phyloP scores from a whole-genome alignment of 2,329 filamentous ascomycete species.

The Teratosphaeria zuluensis region DNA sequence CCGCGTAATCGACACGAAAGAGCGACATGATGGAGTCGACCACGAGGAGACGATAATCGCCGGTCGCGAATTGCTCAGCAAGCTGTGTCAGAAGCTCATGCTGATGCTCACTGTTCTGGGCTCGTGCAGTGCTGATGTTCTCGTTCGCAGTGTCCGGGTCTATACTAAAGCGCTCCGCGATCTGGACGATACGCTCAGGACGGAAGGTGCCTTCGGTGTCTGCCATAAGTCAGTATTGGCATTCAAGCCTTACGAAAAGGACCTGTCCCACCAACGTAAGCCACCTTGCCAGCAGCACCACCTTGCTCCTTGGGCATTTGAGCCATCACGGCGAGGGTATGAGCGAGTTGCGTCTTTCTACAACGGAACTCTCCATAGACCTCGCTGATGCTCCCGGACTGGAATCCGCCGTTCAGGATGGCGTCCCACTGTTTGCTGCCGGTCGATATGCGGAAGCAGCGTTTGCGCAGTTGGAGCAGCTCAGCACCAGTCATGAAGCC shows the following conservation, averaged over 20 bases:
- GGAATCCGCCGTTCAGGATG: slow-evolving; percentile 56
- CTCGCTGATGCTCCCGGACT: slow-evolving; percentile 61
- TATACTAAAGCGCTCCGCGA: slow-evolving; percentile 55
- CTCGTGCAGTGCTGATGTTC: slow-evolving; percentile 57
- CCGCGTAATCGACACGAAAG: slow-evolving; percentile 58
- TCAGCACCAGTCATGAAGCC: slow-evolving; percentile 59
- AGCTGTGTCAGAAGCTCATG: slow-evolving; percentile 54
- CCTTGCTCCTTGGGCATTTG: slow-evolving; percentile 48
- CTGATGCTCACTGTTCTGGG: slow-evolving; percentile 57
- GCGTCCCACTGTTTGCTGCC: slow-evolving; percentile 60
- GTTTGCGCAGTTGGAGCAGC: slow-evolving; percentile 52
- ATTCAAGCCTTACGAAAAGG: not conserved
- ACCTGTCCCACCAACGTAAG: slow-evolving; percentile 47
- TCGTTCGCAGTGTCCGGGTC: slow-evolving; percentile 52
- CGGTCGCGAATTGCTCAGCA: slow-evolving; percentile 50
- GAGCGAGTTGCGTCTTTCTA: slow-evolving; percentile 60
- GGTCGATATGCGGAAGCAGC: slow-evolving; percentile 56
- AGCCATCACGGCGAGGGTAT: slow-evolving; percentile 58
- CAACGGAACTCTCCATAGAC: slow-evolving; percentile 55
- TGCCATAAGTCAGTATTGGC: not conserved
- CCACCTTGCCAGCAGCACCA: slow-evolving; percentile 59
- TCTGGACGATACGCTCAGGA: slow-evolving; percentile 57
- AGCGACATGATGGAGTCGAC: slow-evolving; percentile 63
- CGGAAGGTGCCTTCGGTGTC: slow-evolving; percentile 57
- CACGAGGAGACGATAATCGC: slow-evolving; percentile 56